These are phyloP conservation scores for Cladosporium sp. DNA, from an alignment of 2,329 filamentous ascomycete genomes.

Conservation along the genomic window DNA sequence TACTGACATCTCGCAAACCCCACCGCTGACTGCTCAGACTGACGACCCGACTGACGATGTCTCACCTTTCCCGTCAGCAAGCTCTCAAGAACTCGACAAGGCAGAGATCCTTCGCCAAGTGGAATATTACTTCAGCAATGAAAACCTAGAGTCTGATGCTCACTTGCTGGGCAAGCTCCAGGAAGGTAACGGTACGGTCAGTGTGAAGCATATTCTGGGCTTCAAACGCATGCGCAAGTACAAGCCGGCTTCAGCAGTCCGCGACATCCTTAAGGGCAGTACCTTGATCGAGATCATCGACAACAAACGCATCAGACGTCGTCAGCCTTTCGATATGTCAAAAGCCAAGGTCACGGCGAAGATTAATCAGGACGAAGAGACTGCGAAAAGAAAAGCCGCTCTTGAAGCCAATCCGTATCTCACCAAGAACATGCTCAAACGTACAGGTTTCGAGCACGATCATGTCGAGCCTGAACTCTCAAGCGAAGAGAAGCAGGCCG, in stretches of 20 bases:
- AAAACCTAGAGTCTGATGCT: conserved; percentile 40
- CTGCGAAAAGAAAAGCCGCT: conserved; percentile 19
- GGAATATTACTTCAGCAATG: conserved; percentile 48
- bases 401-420: conserved; percentile 28
- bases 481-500: conserved; percentile 60
- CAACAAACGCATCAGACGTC: conserved; percentile 41
- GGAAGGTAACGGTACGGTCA: conserved; percentile 39
- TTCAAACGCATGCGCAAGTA: conserved; percentile 45
- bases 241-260: conserved; percentile 37
- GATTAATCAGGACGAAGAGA: conserved; percentile 21
- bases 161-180: conserved; percentile 38
- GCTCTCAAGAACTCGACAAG: background rate
- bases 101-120: conserved; percentile 34
- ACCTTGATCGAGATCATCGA: conserved; percentile 37
- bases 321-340: conserved; percentile 32
- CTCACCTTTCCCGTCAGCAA: no score
- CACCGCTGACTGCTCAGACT: no score
- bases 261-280: conserved; percentile 39
- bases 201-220: conserved; percentile 38
- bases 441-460: conserved; percentile 57
- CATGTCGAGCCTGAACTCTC: conserved; percentile 77
- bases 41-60: no score
- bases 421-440: conserved; percentile 39
- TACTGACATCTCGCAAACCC: background rate
- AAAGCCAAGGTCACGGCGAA: conserved; percentile 27